Evolutionary conservation across 495 filamentous ascomycete species (phyloP).

Genomic region (Friedmanniomyces simplex): DNA sequence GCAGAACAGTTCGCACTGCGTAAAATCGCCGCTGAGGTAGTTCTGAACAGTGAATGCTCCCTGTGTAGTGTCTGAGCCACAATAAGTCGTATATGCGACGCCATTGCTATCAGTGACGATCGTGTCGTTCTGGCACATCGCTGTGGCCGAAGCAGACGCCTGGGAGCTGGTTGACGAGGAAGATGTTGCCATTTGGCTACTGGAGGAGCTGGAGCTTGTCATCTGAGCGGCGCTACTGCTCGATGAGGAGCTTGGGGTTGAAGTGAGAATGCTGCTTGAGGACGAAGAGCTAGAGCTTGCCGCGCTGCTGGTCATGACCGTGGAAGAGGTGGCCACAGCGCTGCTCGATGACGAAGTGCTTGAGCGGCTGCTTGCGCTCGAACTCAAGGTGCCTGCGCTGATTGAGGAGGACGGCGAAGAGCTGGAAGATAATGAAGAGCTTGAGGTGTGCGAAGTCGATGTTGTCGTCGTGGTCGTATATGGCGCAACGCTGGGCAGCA

Average conservation of each 20-base stretch:
- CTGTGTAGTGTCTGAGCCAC: conserved; percentile 4
- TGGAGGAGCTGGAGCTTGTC: background rate
- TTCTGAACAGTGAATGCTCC: background rate
- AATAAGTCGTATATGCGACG: background rate
- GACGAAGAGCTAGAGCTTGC: background rate
- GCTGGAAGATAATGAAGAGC: no score
- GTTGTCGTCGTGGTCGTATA: background rate
- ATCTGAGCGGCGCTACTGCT: background rate
- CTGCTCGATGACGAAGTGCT: background rate
- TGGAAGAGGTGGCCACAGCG: background rate
- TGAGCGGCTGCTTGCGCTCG: background rate
- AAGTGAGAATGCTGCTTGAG: background rate
- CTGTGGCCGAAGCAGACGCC: background rate
- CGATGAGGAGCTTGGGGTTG: background rate
- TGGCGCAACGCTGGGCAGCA: background rate
- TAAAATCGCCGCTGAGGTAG: background rate
- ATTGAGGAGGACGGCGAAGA: no score
- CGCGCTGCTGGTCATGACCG: background rate
- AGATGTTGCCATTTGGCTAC: background rate
- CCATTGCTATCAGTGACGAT: background rate
- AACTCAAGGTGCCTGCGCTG: background rate
- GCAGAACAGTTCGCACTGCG: background rate
- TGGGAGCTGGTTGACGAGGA: background rate
- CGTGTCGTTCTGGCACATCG: background rate
- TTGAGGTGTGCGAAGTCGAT: background rate